phyloP scores from a whole-genome alignment of 768 basidiomycete species.

The Naematelia aurantialba region DNA sequence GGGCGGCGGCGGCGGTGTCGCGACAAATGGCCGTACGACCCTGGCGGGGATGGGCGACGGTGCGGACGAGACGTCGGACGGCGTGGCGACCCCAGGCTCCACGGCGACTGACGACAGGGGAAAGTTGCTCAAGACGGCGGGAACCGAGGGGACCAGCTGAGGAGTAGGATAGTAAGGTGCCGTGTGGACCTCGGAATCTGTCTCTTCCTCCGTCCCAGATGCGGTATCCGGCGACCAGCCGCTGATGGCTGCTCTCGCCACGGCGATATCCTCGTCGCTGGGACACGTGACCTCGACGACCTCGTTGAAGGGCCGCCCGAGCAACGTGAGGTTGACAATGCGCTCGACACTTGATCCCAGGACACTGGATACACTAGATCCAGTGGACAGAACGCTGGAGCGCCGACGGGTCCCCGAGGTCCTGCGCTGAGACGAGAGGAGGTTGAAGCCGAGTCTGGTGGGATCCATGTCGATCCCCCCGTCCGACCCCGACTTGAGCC shows the following conservation, averaged over 20 bases:
- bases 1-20: constrained; percentile 34
- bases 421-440: constrained; percentile 17
- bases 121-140: constrained; percentile 30
- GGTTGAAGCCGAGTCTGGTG: constrained; percentile 36
- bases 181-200: constrained; percentile 39
- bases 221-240: constrained; percentile 14
- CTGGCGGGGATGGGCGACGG: constrained; percentile 5
- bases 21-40: constrained; percentile 2
- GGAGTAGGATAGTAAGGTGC: constrained; percentile 37
- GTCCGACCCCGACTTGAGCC: constrained; percentile 3
- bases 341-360: constrained; percentile 28
- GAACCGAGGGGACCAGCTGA: constrained; percentile 9
- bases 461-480: constrained; percentile 22
- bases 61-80: constrained; percentile 9
- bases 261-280: constrained; percentile 12
- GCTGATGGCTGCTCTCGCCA: constrained; percentile 17
- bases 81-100: constrained; percentile 5
- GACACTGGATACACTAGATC: too few relatives aligned
- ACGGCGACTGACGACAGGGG: constrained; percentile 26
- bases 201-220: constrained; percentile 15
- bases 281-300: constrained; percentile 39
- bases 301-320: constrained; percentile 38
- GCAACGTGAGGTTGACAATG: constrained; percentile 31
- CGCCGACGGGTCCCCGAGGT: constrained; percentile 18
- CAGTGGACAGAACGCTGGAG: constrained; percentile 24